Percentiles rank a stretch among this genome's conserved stretches.
Conservation (phyloP, 2,329 filamentous ascomycete genomes). For the Sarocladiaceae sp. region DNA sequence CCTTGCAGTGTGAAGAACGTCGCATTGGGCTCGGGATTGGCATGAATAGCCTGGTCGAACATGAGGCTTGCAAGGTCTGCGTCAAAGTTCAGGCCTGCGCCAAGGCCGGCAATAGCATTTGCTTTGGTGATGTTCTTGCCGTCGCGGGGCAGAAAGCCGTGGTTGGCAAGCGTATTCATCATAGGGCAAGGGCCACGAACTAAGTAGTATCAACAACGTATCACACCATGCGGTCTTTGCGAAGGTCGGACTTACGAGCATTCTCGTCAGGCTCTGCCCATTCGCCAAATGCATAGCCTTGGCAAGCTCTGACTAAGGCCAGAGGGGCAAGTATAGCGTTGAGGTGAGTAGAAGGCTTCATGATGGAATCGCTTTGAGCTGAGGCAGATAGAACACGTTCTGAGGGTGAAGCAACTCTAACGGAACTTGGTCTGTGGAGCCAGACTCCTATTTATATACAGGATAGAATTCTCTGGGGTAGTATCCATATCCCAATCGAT, state of each 20-base stretch:
- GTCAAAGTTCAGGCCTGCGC: conserved; percentile 38
- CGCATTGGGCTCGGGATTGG: conserved; percentile 39
- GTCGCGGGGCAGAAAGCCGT: conserved; percentile 42
- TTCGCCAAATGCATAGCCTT: background rate
- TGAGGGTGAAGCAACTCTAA: background rate
- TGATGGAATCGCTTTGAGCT: background rate
- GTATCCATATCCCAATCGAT: background rate
- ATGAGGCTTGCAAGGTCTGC: conserved; percentile 32
- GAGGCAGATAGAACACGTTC: background rate
- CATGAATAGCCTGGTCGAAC: conserved; percentile 36
- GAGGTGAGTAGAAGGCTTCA: background rate
- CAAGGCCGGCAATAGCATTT: conserved; percentile 32
- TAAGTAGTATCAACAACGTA: conserved; percentile 12
- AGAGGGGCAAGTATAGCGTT: background rate
- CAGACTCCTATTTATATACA: background rate
- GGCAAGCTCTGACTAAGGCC: background rate
- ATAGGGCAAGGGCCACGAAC: conserved; percentile 43
- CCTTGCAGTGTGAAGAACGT: conserved; percentile 34
- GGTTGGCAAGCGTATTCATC: conserved; percentile 48
- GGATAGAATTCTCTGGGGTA: background rate
- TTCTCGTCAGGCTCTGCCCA: background rate
- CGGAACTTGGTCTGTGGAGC: background rate
- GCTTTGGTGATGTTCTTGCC: conserved; percentile 37
- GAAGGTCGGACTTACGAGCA: background rate
- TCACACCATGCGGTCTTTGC: background rate